Conservation (phyloP, 495 filamentous ascomycete genomes). For the Diplogelasinospora grovesii region DNA sequence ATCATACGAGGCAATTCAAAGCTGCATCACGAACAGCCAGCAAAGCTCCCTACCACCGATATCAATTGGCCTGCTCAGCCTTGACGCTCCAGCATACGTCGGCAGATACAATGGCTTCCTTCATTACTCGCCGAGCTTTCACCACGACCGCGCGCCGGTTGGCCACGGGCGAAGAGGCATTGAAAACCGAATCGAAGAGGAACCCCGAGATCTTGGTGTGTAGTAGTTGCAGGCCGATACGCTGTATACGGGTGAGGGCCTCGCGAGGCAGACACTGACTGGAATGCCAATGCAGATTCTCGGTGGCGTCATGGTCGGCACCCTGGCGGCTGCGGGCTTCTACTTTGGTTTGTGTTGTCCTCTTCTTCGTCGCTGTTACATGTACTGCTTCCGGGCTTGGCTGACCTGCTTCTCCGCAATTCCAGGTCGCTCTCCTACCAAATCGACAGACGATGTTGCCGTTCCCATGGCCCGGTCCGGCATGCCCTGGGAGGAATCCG, state of each 20-base stretch:
- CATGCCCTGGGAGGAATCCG: constrained; percentile 89
- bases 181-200: constrained; percentile 44
- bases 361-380: not conserved
- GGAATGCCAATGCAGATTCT: constrained; percentile 56
- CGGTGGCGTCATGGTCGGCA: constrained; percentile 82
- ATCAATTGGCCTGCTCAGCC: too few relatives aligned
- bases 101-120: constrained; percentile 35
- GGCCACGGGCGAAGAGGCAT: constrained; percentile 31
- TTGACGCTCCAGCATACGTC: not conserved
- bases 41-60: constrained; percentile 4
- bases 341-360: constrained; percentile 54
- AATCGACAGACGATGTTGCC: constrained; percentile 68
- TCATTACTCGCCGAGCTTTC: constrained; percentile 43
- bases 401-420: not conserved
- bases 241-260: not conserved
- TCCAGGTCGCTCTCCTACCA: constrained; percentile 77
- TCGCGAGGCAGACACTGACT: constrained; percentile 13
- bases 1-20: constrained; percentile 14
- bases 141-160: constrained; percentile 39
- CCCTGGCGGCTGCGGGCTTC: constrained; percentile 82
- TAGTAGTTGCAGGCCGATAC: constrained; percentile 18
- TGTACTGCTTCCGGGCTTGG: not conserved
- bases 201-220: constrained; percentile 47
- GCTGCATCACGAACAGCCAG: constrained; percentile 2
- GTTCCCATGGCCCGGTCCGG: constrained; percentile 64